Conservation (phyloP, 108 stramenopile species). For the Fistulifera pelliculosa region DNA sequence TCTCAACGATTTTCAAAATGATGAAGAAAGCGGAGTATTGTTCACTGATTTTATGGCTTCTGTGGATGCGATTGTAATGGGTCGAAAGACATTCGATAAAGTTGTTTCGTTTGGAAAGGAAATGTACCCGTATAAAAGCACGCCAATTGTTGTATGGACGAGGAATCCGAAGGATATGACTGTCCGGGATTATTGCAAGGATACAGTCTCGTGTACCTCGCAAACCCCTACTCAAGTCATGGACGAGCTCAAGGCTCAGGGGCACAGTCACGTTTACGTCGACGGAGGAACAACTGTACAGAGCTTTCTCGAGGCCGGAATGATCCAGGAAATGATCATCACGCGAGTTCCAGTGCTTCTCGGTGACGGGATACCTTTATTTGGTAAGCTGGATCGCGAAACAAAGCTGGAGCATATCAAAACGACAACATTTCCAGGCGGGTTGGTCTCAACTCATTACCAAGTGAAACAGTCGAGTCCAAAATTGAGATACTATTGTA, state of each 20-base stretch:
- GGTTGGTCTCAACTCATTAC: too few species aligned
- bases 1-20: conserved; percentile 24
- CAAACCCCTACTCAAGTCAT: conserved; percentile 16
- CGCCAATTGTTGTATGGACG: conserved; percentile 27
- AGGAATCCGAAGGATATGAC: conserved; percentile 14
- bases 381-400: conserved; percentile 2
- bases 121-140: conserved; percentile 33
- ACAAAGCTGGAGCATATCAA: background rate
- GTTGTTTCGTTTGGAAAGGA: conserved; percentile 37
- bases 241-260: conserved; percentile 19
- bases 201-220: background rate
- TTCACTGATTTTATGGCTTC: conserved; percentile 32
- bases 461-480: too few species aligned
- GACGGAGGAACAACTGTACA: conserved; percentile 38
- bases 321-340: conserved; percentile 27
- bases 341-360: conserved; percentile 36
- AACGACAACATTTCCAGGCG: too few species aligned
- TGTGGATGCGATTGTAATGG: conserved; percentile 43
- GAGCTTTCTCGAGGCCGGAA: conserved; percentile 22
- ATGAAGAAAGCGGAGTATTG: conserved; percentile 31
- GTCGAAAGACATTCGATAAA: conserved; percentile 45
- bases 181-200: conserved; percentile 17
- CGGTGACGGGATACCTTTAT: conserved; percentile 37
- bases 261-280: conserved; percentile 25
- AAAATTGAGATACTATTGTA: too few species aligned